phyloP scores from a whole-genome alignment of 2,329 filamentous ascomycete species.

The Metarhizium robertsii region DNA sequence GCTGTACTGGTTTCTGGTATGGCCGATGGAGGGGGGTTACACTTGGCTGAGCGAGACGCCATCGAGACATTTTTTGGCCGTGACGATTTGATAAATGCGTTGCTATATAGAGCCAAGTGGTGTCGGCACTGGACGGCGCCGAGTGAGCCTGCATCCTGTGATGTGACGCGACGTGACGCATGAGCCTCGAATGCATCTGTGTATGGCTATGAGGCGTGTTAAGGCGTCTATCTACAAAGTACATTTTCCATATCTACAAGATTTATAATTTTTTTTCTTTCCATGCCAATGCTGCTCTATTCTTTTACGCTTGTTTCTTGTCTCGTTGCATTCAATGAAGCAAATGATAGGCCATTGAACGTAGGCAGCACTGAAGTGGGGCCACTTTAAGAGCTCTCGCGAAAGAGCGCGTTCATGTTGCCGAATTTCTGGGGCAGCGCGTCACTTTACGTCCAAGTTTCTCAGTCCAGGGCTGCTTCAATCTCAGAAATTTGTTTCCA shows the following conservation, averaged over 20 bases:
- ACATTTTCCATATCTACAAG: too few species aligned
- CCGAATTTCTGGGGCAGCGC: neutral
- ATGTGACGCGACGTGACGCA: too few species aligned
- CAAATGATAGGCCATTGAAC: neutral
- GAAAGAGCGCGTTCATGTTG: slow-evolving; percentile 3
- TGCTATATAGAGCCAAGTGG: neutral
- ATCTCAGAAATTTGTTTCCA: neutral
- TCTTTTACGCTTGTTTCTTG: neutral
- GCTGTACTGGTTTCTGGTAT: neutral
- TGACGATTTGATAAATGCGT: slow-evolving; percentile 4
- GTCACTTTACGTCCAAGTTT: neutral
- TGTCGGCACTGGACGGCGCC: neutral
- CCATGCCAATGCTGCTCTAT: neutral
- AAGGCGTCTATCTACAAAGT: too few species aligned
- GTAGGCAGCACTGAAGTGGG: slow-evolving; percentile 4
- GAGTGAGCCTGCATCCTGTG: neutral
- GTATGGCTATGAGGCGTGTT: too few species aligned
- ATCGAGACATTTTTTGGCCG: slow-evolving; percentile 29
- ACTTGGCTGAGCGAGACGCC: slow-evolving; percentile 27
- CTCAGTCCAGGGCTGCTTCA: neutral
- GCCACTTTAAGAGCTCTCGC: slow-evolving; percentile 9
- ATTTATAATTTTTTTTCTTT: neutral
- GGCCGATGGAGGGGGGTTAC: slow-evolving; percentile 15
- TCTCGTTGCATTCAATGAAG: neutral
- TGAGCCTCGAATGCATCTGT: too few species aligned